Percentiles rank a stretch among this genome's conserved stretches.
Conservation (phyloP, 495 filamentous ascomycete genomes). For the Podospora comata region DNA sequence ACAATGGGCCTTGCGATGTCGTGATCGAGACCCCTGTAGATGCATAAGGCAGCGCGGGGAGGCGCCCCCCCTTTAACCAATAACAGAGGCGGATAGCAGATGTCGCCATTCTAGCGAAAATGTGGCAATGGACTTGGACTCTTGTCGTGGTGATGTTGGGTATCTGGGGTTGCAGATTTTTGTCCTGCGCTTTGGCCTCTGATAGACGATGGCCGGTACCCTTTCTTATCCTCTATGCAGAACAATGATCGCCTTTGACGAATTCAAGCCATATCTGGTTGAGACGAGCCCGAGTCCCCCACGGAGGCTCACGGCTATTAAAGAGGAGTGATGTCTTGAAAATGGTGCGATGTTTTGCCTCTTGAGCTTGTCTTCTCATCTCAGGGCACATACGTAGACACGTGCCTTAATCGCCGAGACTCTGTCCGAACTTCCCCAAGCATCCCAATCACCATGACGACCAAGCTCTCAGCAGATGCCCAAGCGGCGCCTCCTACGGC, state of each 20-base stretch:
- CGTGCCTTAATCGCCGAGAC: neutral
- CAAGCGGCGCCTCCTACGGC: neutral
- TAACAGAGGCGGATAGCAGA: slow-evolving; percentile 13
- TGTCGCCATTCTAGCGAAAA: slow-evolving; percentile 16
- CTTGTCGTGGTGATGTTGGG: neutral
- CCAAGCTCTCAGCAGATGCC: neutral
- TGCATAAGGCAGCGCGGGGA: slow-evolving; percentile 8
- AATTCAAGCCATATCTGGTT: neutral
- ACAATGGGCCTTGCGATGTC: slow-evolving; percentile 9
- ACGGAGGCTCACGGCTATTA: neutral
- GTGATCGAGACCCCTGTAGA: slow-evolving; percentile 12
- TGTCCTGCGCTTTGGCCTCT: neutral
- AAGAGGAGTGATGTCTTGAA: neutral
- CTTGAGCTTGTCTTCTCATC: neutral
- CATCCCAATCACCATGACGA: neutral
- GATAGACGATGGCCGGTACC: neutral
- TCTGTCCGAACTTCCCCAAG: neutral
- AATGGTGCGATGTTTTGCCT: neutral
- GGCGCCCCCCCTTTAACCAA: slow-evolving; percentile 11
- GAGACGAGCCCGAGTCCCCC: neutral
- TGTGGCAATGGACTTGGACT: neutral
- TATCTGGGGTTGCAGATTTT: neutral
- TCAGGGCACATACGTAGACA: neutral
- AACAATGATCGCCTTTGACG: neutral
- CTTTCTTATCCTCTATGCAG: neutral